Conservation (phyloP, 257 asterid genomes). For the Echium plantagineum region DNA sequence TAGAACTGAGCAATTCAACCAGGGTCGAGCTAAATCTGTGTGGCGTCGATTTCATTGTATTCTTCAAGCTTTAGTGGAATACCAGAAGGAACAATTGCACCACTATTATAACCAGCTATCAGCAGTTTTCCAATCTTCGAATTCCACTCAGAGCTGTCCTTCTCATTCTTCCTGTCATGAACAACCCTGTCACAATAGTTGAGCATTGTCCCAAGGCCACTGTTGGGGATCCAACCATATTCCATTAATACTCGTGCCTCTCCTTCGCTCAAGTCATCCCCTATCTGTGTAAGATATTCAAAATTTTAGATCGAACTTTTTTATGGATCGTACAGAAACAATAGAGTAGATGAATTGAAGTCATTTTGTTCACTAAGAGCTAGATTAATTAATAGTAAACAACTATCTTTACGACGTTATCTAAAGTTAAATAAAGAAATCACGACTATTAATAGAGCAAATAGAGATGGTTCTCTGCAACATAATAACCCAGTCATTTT, state of each 20-base stretch:
- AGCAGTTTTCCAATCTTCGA: conserved; percentile 77
- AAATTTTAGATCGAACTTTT: not conserved
- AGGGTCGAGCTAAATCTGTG: conserved; percentile 40
- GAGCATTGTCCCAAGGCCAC: conserved; percentile 85
- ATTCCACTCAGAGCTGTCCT: conserved; percentile 66
- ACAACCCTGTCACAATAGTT: conserved; percentile 75
- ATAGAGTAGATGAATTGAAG: not conserved
- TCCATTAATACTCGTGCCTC: conserved; percentile 65
- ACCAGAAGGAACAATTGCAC: conserved; percentile 28
- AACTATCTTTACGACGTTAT: not conserved
- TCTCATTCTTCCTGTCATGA: conserved; percentile 58
- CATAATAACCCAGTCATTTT: no score
- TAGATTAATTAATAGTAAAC: not conserved
- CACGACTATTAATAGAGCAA: no score
- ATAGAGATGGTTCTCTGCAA: no score
- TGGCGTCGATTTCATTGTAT: conserved; percentile 16
- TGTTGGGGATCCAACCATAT: conserved; percentile 80
- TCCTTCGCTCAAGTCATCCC: conserved; percentile 74
- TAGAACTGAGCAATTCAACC: conserved; percentile 12
- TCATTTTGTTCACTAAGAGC: not conserved
- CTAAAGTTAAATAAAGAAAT: no score
- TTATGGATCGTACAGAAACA: not conserved
- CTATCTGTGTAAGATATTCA: conserved; percentile 47
- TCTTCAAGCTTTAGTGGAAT: conserved; percentile 28
- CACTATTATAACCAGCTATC: conserved; percentile 67